Conservation (phyloP, 352 stramenopile species). For the Phytopythium litorale region DNA sequence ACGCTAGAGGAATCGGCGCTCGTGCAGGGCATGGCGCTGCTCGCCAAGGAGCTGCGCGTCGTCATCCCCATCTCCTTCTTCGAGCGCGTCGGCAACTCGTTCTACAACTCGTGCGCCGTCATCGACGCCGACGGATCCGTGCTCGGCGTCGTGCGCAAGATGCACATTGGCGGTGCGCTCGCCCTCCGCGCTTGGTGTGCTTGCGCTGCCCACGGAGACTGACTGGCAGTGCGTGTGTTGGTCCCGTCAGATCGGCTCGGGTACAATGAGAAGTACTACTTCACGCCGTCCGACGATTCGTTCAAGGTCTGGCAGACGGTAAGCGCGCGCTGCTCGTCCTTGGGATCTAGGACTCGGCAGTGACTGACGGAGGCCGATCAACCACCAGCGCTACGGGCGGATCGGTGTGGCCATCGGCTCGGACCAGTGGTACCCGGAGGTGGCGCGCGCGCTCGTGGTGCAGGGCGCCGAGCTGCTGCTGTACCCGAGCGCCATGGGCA, state of each 20-base stretch:
- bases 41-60: conserved; percentile 89
- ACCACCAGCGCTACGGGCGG: conserved; percentile 67
- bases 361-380: conserved; percentile 1
- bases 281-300: conserved; percentile 86
- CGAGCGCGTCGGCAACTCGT: conserved; percentile 87
- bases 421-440: conserved; percentile 93
- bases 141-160: conserved; percentile 86
- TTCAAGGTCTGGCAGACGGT: conserved; percentile 91
- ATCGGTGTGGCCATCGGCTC: conserved; percentile 90
- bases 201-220: background rate
- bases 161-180: conserved; percentile 80
- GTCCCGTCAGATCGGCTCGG: conserved; percentile 71
- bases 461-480: conserved; percentile 87
- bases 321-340: conserved; percentile 5
- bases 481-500: conserved; percentile 79
- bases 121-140: conserved; percentile 88
- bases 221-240: background rate
- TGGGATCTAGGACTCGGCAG: background rate
- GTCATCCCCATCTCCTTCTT: conserved; percentile 93
- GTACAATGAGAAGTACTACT: conserved; percentile 93
- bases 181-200: background rate
- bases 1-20: conserved; percentile 79
- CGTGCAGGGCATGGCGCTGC: conserved; percentile 81
- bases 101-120: conserved; percentile 91
- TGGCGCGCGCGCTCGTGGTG: conserved; percentile 82